These are phyloP conservation scores for Dorcoceras hygrometricum DNA, from an alignment of 257 asterid species.

Conservation along the genomic window DNA sequence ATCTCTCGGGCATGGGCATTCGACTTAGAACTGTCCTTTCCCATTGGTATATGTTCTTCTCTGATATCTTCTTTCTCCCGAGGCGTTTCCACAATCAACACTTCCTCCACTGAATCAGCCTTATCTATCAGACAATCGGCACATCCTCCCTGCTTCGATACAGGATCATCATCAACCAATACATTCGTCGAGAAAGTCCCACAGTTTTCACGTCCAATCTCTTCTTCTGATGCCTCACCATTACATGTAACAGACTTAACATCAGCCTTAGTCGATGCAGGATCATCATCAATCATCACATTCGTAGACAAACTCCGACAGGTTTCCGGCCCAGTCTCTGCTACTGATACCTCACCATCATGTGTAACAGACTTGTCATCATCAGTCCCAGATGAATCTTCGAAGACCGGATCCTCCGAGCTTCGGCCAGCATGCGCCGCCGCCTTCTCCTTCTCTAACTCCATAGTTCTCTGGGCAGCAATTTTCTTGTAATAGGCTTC, in stretches of 20 bases:
- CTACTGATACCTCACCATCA: not conserved
- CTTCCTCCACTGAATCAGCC: constrained; percentile 19
- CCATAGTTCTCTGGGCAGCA: constrained; percentile 64
- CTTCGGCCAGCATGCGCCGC: not conserved
- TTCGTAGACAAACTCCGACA: not conserved
- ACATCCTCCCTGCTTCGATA: not conserved
- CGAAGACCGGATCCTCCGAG: not conserved
- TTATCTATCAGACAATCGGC: not conserved
- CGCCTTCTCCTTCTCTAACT: not conserved
- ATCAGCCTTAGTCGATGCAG: not conserved
- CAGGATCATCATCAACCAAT: not conserved
- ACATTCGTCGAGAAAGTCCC: not conserved
- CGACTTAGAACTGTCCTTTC: constrained; percentile 16
- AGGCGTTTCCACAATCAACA: constrained; percentile 23
- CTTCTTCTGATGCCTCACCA: not conserved
- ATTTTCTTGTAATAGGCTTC: constrained; percentile 91
- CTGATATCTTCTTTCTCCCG: constrained; percentile 15
- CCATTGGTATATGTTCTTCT: constrained; percentile 15
- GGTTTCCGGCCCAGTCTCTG: not conserved
- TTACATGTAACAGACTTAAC: not conserved
- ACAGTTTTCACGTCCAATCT: not conserved
- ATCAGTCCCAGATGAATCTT: not conserved
- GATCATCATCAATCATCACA: not conserved
- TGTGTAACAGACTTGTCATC: not conserved
- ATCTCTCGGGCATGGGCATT: constrained; percentile 23